These are phyloP conservation scores for Acidiella bohemica DNA, from an alignment of 495 filamentous ascomycete species.

Conservation along the genomic window DNA sequence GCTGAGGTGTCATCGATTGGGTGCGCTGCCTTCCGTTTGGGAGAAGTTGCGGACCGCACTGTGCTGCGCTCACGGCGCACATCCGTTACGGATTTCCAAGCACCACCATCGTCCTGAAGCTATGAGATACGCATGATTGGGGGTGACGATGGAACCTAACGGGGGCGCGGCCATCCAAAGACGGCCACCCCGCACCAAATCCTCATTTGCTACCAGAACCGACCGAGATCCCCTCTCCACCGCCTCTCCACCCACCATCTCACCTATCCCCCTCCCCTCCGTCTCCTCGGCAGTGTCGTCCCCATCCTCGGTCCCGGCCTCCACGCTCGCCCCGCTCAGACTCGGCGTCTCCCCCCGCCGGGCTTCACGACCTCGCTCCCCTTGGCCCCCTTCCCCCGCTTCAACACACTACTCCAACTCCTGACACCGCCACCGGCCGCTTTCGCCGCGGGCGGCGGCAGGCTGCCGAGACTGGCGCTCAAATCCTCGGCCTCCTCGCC, in stretches of 20 bases:
- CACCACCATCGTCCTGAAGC: too few relatives aligned
- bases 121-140: too few relatives aligned
- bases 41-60: too few relatives aligned
- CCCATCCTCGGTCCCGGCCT: conserved; percentile 10
- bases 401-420: conserved; percentile 17
- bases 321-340: conserved; percentile 15
- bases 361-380: conserved; percentile 6
- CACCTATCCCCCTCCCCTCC: background rate
- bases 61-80: too few relatives aligned
- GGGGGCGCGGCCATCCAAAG: too few relatives aligned
- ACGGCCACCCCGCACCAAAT: too few relatives aligned
- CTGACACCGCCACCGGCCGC: conserved; percentile 2
- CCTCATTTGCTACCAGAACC: too few relatives aligned
- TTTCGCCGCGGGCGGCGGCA: conserved; percentile 6
- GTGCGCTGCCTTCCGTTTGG: too few relatives aligned
- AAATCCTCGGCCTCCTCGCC: conserved; percentile 21
- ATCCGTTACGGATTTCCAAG: too few relatives aligned
- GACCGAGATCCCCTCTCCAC: too few relatives aligned
- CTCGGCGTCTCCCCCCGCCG: conserved; percentile 16
- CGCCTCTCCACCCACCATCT: background rate
- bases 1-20: too few relatives aligned
- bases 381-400: conserved; percentile 7
- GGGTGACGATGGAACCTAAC: too few relatives aligned
- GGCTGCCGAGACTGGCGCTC: conserved; percentile 1
- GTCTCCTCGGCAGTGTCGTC: conserved; percentile 6